These are phyloP conservation scores for Podospora pseudopauciseta DNA, from an alignment of 495 filamentous ascomycete genomes.

Conservation along the genomic window DNA sequence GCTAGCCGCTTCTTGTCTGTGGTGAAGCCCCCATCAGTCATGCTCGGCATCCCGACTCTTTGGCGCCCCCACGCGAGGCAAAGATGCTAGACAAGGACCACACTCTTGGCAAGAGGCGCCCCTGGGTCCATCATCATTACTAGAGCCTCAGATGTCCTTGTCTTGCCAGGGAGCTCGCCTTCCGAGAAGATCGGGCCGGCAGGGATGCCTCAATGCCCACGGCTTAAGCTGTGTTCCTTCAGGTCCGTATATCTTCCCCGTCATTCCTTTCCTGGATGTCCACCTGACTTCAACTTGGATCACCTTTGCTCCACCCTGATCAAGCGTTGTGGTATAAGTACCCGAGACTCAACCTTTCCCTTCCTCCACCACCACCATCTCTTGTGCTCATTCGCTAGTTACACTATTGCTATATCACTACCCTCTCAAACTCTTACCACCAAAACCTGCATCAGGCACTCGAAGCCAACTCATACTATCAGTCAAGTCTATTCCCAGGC, in stretches of 20 bases:
- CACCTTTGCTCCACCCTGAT: neutral
- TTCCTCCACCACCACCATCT: neutral
- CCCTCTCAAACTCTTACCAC: no score
- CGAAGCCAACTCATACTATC: no score
- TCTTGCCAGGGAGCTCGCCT: neutral
- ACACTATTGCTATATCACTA: no score
- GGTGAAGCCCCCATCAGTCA: neutral
- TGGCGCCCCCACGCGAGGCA: slow-evolving; percentile 14
- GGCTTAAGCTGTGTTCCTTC: neutral
- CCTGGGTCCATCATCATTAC: neutral
- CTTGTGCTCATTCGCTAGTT: neutral
- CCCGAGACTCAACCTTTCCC: neutral
- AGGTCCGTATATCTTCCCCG: neutral
- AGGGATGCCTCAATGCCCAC: neutral
- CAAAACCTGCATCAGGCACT: no score
- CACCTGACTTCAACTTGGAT: neutral
- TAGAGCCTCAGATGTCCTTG: slow-evolving; percentile 4
- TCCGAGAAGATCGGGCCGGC: neutral
- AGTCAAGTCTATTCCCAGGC: no score
- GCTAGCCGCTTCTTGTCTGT: slow-evolving; percentile 5
- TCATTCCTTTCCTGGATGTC: neutral
- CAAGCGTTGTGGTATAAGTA: neutral
- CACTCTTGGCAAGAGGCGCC: neutral
- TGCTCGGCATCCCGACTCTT: slow-evolving; percentile 3
- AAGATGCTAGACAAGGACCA: slow-evolving; percentile 9